Base-by-base conservation (phyloP, 768 basidiomycete species). In the Lentinula boryana region DNA sequence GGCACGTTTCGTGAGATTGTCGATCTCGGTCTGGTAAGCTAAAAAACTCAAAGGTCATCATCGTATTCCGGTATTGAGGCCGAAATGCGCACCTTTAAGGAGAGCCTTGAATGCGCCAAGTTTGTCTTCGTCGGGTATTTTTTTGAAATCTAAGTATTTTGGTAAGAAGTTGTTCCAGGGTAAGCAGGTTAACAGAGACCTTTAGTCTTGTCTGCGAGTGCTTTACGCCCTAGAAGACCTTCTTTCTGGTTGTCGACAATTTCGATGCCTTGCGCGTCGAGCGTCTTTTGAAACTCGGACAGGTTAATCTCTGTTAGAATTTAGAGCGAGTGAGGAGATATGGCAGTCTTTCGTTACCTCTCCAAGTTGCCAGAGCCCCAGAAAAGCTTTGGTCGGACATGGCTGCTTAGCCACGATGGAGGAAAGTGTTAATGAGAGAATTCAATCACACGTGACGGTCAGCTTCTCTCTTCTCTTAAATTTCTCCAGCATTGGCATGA, bases 231-330 rank as follows among this genome's bases (percentile, higher is more conserved):
- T 2, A 99, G 80, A 49, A 98, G 81, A 65, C 91, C 93, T 77
- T 98, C 96, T 77, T 98, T 99, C 80, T 98, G 95, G 75, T 95
- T 95, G 80, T 98, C 95, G 21, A 99, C 95, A 13, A 99, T 81
- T 74, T 98, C 95, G 36, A 98, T 81, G 4, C 95, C 95, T 63
- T 98, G 96, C 5, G 82, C 78, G 74, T 98, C 95, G 53, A 99
- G 84, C 4, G 87, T 89, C 77, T 93, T 95, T 75, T 98, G 96
- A 31, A 98, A 79, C 64, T 97, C 93, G 18, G 86, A 75, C 55
- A 99, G 82, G 72, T 91, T 88, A 68, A 99, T 90, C 64, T 87
- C 94, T 97, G 65, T 44, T 35, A 48, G 53, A 13, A 18, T 16
- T 51, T 43, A 53, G 50, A 21, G 41, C 31, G 13, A 32, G 43